Percentiles rank a stretch among this genome's conserved stretches.
Conservation (phyloP, 2,329 filamentous ascomycete genomes). For the Colletotrichum gloeosporioides region DNA sequence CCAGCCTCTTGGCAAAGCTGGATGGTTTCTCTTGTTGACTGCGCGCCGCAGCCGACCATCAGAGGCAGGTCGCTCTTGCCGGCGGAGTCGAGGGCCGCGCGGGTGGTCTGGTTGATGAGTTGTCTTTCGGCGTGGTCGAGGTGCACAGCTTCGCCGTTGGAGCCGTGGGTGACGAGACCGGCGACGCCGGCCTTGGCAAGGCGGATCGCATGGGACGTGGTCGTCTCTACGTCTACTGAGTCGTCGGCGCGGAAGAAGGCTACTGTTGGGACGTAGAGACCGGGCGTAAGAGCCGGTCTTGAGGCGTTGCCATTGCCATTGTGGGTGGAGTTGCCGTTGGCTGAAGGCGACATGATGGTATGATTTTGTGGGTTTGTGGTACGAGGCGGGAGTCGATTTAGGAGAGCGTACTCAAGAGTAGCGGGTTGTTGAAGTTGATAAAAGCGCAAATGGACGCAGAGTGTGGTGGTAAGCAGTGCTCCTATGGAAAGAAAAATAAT, state of each 20-base stretch:
- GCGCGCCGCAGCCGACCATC: constrained; percentile 68
- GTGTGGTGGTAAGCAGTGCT: not conserved
- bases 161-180: constrained; percentile 73
- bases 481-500: not conserved
- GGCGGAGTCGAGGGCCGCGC: constrained; percentile 43
- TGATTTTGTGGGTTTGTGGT: not conserved
- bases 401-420: not conserved
- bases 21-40: constrained; percentile 68
- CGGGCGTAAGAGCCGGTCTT: constrained; percentile 28
- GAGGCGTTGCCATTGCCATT: not conserved
- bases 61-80: constrained; percentile 51
- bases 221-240: constrained; percentile 58
- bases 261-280: constrained; percentile 68
- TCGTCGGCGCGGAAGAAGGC: constrained; percentile 64
- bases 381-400: not conserved
- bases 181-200: constrained; percentile 68
- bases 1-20: constrained; percentile 64
- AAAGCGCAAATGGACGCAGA: not conserved
- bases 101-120: constrained; percentile 59
- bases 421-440: not conserved
- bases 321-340: not conserved
- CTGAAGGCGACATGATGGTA: constrained; percentile 13
- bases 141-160: constrained; percentile 71
- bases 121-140: constrained; percentile 63
- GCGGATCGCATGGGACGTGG: constrained; percentile 57